Conservation (phyloP, 2,329 filamentous ascomycete species). For the Penicillium italicum region DNA sequence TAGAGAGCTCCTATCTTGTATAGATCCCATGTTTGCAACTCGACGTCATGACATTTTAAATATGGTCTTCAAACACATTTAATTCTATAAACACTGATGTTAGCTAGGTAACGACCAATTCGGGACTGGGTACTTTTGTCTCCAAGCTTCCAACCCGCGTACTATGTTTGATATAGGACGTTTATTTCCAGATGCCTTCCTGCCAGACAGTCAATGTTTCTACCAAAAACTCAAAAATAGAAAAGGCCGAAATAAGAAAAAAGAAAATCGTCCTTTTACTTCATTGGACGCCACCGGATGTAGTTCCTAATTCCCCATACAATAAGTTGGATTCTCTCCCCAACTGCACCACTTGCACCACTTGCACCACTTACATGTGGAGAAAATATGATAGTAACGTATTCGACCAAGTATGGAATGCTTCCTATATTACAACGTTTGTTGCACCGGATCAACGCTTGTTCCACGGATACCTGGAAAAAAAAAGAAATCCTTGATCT, state of each 20-base stretch:
- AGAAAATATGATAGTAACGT: not conserved
- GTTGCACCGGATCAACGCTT: not conserved
- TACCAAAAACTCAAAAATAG: not conserved
- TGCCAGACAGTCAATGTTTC: not conserved
- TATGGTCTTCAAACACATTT: not conserved
- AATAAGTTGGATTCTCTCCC: not conserved
- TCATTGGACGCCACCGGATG: conserved; percentile 6
- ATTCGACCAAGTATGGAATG: not conserved
- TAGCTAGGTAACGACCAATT: not conserved
- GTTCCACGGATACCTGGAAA: not conserved
- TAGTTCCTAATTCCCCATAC: conserved; percentile 2
- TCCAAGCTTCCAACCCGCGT: not conserved
- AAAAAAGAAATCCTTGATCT: not conserved
- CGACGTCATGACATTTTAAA: not conserved
- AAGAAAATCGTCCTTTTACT: not conserved
- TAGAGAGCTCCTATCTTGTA: not conserved
- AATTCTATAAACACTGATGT: not conserved
- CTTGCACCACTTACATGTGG: not conserved
- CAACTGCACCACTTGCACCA: not conserved
- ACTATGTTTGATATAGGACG: not conserved
- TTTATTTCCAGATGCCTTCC: not conserved
- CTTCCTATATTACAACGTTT: not conserved
- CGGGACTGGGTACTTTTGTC: not conserved
- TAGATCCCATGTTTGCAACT: not conserved
- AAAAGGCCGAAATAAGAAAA: not conserved